phyloP scores from a whole-genome alignment of 2,329 filamentous ascomycete genomes.

The Colletotrichum scovillei region DNA sequence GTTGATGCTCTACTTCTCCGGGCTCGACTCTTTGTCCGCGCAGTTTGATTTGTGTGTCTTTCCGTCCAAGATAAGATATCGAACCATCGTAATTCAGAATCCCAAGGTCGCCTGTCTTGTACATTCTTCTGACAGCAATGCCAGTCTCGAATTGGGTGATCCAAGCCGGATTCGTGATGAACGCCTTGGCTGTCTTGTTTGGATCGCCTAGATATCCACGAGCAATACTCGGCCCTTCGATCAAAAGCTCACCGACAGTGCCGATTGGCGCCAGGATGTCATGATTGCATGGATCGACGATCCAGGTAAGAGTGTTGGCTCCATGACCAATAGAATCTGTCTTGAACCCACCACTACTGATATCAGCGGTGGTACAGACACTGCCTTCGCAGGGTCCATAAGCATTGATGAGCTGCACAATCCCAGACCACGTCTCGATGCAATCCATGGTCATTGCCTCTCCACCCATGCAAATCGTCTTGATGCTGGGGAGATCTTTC shows the following conservation, averaged over 20 bases:
- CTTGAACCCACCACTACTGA: neutral
- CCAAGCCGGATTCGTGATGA: slow-evolving; percentile 22
- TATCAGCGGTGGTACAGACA: slow-evolving; percentile 28
- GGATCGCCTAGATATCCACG: slow-evolving; percentile 34
- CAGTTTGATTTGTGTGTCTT: slow-evolving; percentile 47
- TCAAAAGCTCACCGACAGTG: slow-evolving; percentile 41
- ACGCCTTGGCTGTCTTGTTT: neutral
- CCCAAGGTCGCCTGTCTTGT: slow-evolving; percentile 35
- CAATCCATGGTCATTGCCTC: slow-evolving; percentile 24
- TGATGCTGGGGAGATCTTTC: neutral
- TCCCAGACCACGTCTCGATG: slow-evolving; percentile 10
- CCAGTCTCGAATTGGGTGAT: neutral
- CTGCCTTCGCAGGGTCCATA: slow-evolving; percentile 29
- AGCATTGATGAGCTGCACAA: slow-evolving; percentile 20
- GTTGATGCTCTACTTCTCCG: slow-evolving; percentile 44
- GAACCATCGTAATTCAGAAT: slow-evolving; percentile 16
- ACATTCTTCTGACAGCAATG: neutral
- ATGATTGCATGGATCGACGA: slow-evolving; percentile 40
- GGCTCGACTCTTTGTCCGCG: slow-evolving; percentile 48
- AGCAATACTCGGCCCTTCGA: slow-evolving; percentile 42
- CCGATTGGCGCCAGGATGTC: slow-evolving; percentile 40
- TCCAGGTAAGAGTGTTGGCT: slow-evolving; percentile 37
- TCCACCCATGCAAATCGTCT: slow-evolving; percentile 25
- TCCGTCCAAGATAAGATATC: slow-evolving; percentile 38
- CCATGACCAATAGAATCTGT: slow-evolving; percentile 21